Base-by-base conservation (phyloP, 345 rosid species). In the Nasturtium officinale region DNA sequence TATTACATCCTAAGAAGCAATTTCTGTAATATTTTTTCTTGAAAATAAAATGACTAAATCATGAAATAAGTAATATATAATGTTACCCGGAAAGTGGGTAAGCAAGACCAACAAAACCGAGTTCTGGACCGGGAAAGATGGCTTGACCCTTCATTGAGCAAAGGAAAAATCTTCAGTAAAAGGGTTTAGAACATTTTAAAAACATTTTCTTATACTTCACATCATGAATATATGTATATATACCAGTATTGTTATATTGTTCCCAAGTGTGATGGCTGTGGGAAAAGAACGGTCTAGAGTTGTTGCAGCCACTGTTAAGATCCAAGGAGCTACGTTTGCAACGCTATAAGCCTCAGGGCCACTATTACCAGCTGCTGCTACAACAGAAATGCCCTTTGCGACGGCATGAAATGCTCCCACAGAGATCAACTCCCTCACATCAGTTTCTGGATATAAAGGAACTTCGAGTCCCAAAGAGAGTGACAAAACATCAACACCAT, bases 351-450 rank as follows among this genome's bases (percentile, higher is more conserved):
- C 50, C 0, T 61, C 40, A 2, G 87, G 87, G 28, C 90, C 90
- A 0, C 64, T 56, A 51, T 86, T 87, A 11, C 85, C 87, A 2
- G n/a, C n/a, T n/a, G n/a, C n/a, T n/a, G n/a, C 78, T 87, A 1
- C 79, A 75, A 18, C 81, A 79, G 0, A 85, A 9, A 86, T 82
- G 1, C 90, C 90, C 13, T 65, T 83, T 0, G 78, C 80, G 62
- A 83, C 79, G 5, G 88, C 92, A 40, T 84, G 86, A 80, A 87
- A 86, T 0, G 87, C 78, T 28, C 86, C 85, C 1, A 81, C 72
- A 1, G 84, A 87, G 77, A 37, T 77, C 87, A 50, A n/a, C n/a
- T 83, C 67, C 9, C 77, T 83, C 21, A 71, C 77, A 21, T 87
- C 85, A 1, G 74, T 78, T 2, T 84, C 78, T 0, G 85, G 76